phyloP scores from a whole-genome alignment of 768 basidiomycete genomes.

The Boletus rubroflammeus region DNA sequence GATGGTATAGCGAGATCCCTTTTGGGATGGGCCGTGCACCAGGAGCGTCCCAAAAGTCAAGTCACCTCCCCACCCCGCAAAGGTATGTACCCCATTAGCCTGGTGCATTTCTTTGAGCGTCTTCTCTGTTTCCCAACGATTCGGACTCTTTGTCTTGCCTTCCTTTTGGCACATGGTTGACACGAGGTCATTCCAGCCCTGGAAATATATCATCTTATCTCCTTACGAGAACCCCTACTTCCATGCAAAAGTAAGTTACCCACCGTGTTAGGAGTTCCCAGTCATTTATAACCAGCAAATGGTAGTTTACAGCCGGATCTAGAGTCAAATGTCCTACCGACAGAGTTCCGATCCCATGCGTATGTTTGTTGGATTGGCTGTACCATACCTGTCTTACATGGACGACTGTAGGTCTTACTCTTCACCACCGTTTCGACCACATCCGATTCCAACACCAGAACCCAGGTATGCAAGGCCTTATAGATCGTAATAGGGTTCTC shows the following conservation, averaged over 20 bases:
- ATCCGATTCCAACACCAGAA: conserved; percentile 32
- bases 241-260: conserved; percentile 18
- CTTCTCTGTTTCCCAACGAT: not conserved
- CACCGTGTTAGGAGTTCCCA: not conserved
- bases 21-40: conserved; percentile 1
- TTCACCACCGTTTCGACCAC: conserved; percentile 16
- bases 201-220: conserved; percentile 32
- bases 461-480: conserved; percentile 21
- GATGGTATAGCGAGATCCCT: conserved; percentile 6
- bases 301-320: conserved; percentile 6
- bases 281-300: not conserved
- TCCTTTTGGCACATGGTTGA: conserved; percentile 8
- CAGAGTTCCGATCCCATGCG: conserved; percentile 21
- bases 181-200: conserved; percentile 28
- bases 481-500: not conserved
- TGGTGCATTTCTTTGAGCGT: not conserved
- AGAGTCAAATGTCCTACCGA: conserved; percentile 17
- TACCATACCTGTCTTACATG: not conserved
- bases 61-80: conserved; percentile 31
- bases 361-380: conserved; percentile 12
- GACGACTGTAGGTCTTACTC: conserved; percentile 15
- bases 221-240: conserved; percentile 14
- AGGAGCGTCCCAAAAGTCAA: conserved; percentile 14
- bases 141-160: not conserved
- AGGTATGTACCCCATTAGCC: conserved; percentile 18